phyloP scores from a whole-genome alignment of 2,329 filamentous ascomycete species.

The Mariannaea sp. region DNA sequence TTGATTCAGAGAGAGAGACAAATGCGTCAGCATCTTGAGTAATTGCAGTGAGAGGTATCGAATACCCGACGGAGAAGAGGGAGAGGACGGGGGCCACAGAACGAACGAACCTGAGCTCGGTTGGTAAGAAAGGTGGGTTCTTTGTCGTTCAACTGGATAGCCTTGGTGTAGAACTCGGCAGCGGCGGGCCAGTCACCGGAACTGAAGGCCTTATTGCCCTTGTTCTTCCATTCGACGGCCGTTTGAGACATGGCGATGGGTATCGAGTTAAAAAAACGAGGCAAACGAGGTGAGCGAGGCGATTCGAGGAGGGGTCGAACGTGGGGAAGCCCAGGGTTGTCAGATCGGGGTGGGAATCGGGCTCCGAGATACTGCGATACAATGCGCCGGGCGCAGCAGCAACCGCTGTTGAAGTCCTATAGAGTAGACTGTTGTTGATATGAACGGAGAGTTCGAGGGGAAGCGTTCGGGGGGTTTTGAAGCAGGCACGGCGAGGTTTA shows the following conservation, averaged over 20 bases:
- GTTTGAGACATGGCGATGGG: slow-evolving; percentile 57
- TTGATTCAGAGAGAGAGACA: slow-evolving; percentile 2
- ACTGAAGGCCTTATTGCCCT: slow-evolving; percentile 92
- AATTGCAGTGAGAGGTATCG: background rate
- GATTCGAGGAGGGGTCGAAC: slow-evolving; percentile 9
- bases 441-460: background rate
- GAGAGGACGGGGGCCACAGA: slow-evolving; percentile 38
- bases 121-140: slow-evolving; percentile 94
- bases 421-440: background rate
- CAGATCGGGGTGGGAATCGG: slow-evolving; percentile 25
- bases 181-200: slow-evolving; percentile 85
- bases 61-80: no score
- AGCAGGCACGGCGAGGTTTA: slow-evolving; percentile 5
- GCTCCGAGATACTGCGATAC: slow-evolving; percentile 22
- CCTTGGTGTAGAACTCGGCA: slow-evolving; percentile 82
- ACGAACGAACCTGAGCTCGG: slow-evolving; percentile 92
- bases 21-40: slow-evolving; percentile 51
- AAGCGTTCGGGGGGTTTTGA: slow-evolving; percentile 18
- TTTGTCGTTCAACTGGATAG: slow-evolving; percentile 80
- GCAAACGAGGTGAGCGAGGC: slow-evolving; percentile 3
- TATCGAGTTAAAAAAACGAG: slow-evolving; percentile 19
- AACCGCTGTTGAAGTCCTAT: slow-evolving; percentile 7
- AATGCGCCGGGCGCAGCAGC: slow-evolving; percentile 33
- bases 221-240: slow-evolving; percentile 84
- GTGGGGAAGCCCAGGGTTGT: slow-evolving; percentile 15